Percentiles rank a stretch among this genome's conserved stretches.
phyloP scores from a whole-genome alignment of 1,139 yeast genomes.

The Saccharomycopsis phalli region DNA sequence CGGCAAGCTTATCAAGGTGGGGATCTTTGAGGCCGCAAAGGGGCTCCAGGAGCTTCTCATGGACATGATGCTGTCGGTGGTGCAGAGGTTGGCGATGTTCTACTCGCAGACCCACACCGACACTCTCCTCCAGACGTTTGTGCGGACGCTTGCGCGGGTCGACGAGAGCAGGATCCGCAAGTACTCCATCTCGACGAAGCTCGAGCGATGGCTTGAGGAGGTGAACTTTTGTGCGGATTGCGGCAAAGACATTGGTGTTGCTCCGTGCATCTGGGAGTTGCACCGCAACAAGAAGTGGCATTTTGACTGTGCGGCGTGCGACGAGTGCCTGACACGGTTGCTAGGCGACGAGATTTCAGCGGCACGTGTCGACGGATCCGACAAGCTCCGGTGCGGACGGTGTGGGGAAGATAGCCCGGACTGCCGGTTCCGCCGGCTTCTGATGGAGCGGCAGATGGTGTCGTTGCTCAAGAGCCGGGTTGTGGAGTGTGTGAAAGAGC shows the following conservation, averaged over 20 bases:
- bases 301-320: slow-evolving; percentile 11
- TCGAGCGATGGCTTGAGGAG: slow-evolving; percentile 15
- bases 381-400: slow-evolving; percentile 1
- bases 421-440: slow-evolving; percentile 2
- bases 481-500: slow-evolving; percentile 11
- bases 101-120: slow-evolving; percentile 4
- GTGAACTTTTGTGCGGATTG: slow-evolving; percentile 8
- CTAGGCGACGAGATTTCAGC: slow-evolving; percentile 8
- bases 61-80: slow-evolving; percentile 10
- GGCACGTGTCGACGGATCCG: neutral
- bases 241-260: slow-evolving; percentile 5
- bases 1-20: slow-evolving; percentile 9
- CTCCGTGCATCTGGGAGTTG: slow-evolving; percentile 11
- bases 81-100: slow-evolving; percentile 14
- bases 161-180: neutral
- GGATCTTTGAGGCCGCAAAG: slow-evolving; percentile 1
- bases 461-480: slow-evolving; percentile 9
- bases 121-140: slow-evolving; percentile 2
- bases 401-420: slow-evolving; percentile 3
- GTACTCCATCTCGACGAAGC: slow-evolving; percentile 10
- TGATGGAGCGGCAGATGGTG: slow-evolving; percentile 8
- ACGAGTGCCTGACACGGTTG: slow-evolving; percentile 6
- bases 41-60: slow-evolving; percentile 1
- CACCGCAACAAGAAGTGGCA: slow-evolving; percentile 14
- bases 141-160: neutral